Base-by-base conservation (phyloP, 306 rosid genomes). In the Spatholobus suberectus region DNA sequence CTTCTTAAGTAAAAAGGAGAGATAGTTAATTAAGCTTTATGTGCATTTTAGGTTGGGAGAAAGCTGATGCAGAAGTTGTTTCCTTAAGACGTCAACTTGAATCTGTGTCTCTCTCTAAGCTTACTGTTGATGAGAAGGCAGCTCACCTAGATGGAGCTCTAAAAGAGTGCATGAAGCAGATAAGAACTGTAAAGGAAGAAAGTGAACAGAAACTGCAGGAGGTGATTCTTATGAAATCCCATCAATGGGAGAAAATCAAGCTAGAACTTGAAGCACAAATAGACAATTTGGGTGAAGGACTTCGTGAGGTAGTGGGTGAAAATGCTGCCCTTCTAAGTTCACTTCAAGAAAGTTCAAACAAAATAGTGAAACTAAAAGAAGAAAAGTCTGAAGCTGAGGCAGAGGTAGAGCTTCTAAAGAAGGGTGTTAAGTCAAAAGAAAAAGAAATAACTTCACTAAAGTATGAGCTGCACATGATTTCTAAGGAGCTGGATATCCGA, bases 401-500 rank as follows among this genome's bases (percentile, higher is more conserved):
- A 8, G 94, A 93, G 63, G 87, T 95, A 77, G 97, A 87, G 90
- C 83, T 77, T 73, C 84, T 86, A 83, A 93, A 89, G 82, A 85
- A 89, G 61, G 85, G 89, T 75, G 78, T 87, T 69, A 90, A 92
- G 65, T 90, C 94, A 29, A 90, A 86, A 32, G 97, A 93, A 81
- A 92, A 90, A 87, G 98, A 95, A 87, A 83, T 93, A 76, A 81
- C 76, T 79, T 93, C 95, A 4, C 83, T 93, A 74, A 95, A 89
- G 86, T 95, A 95, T 76, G 98, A 95, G 80, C 83, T 91, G 57
- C 95, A 95, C 38, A 18, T 95, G 13, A 83, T 87, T 76, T 79
- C 96, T 57, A 95, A 93, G 85, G 98, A 95, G 91, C 88, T 95
- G 67, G 98, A 95, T 82, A 95, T 95, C 65, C 97, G 98, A 5